Base-by-base conservation (phyloP, 1,139 yeast species). In the Pichia sp. region DNA sequence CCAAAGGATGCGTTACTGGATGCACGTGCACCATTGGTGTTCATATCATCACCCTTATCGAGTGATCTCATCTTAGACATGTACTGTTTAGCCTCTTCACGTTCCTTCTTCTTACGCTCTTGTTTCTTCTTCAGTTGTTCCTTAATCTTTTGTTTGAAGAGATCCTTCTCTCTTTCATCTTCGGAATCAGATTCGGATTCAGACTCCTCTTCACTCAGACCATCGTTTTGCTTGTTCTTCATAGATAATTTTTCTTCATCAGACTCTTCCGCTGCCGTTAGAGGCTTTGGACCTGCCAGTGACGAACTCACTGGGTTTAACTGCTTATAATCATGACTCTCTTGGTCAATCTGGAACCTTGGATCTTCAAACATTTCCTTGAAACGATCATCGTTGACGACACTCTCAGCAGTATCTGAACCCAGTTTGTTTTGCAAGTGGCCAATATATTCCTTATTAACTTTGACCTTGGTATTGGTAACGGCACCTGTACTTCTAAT, bases 341-440 rank as follows among this genome's bases (percentile, higher is more conserved):
- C 77, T 52, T 78, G 87, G 63, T 91, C 93, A 51, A 91, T 79
- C 53, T 85, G 87, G 66, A 85, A 91, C 46, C 85, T 95, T 40
- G 94, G 95, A 56, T 91, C 88, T 57, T 86, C 94, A 58, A 91
- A 91, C 78, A 88, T 76, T 59, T 83, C 96, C 58, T 80, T 80
- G 82, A 93, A 84, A 64, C 94, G 84, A 46, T 79, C 86, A 60
- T 82, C 93, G 42, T 58, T 59, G 32, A 74, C 65, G 42, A 72
- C 69, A 29, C 59, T 60, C 46, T 72, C 78, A 5, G 74, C 74
- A 27, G 61, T 61, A 20, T 54, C 58, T 5, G 62, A 41, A 29
- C 77, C 77, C 46, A 66, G 68, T 54, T 75, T 77, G 49, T 69
- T 72, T 47, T 65, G 72, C 56, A 87, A 67, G 56, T 75, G 82